A percentile compares a stretch with the other conserved stretches of the same genome.
Evolutionary conservation across 1,284 basidiomycete genomes (phyloP).

Genomic region (Trichosporon asahii): DNA sequence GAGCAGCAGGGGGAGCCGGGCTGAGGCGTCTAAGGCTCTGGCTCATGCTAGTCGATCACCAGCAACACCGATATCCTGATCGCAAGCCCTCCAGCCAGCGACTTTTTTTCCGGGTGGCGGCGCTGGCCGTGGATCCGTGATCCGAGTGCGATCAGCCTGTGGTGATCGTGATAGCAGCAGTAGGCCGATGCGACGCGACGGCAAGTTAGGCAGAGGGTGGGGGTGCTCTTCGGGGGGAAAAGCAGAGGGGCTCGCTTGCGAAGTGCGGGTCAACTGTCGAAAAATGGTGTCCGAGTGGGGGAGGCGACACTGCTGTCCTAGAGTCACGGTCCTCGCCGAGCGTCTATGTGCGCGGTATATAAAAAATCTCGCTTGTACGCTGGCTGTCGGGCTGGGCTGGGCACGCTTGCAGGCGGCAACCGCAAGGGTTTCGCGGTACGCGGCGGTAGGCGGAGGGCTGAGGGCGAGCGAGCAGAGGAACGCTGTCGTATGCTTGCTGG

Average conservation of each 20-base stretch:
- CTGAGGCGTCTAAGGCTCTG: constrained; percentile 10
- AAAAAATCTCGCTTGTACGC: neutral
- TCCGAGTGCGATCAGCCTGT: neutral
- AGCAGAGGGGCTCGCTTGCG: neutral
- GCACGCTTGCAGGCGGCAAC: neutral
- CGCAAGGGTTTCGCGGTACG: neutral
- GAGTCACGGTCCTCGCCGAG: neutral
- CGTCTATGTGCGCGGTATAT: neutral
- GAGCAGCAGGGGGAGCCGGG: neutral
- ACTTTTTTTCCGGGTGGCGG: neutral
- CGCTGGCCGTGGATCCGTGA: neutral
- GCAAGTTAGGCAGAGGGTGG: neutral
- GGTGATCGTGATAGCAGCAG: neutral
- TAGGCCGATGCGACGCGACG: neutral
- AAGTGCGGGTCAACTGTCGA: neutral
- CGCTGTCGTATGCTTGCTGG: neutral
- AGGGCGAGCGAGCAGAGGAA: neutral
- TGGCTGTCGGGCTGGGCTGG: too few relatives aligned
- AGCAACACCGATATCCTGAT: neutral
- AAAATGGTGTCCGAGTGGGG: neutral
- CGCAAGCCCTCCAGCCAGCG: neutral
- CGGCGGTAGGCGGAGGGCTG: neutral
- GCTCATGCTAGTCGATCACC: neutral
- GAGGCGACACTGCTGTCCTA: neutral
- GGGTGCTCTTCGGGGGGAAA: neutral